Percentiles rank a stretch among this genome's conserved stretches.
Evolutionary conservation across 192 early-diverging fungal genomes (phyloP).

Genomic region (Oehlia diaphana): DNA sequence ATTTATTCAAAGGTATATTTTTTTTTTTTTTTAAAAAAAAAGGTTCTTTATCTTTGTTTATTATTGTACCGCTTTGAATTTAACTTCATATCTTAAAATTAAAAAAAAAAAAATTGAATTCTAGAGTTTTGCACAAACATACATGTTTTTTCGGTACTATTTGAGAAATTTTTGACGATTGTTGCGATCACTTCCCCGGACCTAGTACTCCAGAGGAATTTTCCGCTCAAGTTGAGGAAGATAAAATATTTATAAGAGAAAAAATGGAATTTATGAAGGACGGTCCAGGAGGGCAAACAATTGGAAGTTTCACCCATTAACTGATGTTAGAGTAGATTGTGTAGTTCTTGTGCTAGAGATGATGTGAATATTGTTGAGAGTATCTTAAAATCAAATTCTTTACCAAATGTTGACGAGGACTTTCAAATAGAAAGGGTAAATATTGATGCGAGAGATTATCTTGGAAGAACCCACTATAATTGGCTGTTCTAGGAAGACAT

Average conservation of each 20-base stretch:
- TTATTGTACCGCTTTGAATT: too few relatives aligned
- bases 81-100: too few relatives aligned
- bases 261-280: slow-evolving; percentile 1
- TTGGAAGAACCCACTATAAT: slow-evolving; percentile 25
- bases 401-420: not conserved
- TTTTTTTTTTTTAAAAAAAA: too few relatives aligned
- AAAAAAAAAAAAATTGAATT: too few relatives aligned
- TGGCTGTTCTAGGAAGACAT: slow-evolving; percentile 8
- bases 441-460: slow-evolving; percentile 7
- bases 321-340: not conserved
- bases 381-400: not conserved
- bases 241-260: not conserved
- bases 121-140: not conserved
- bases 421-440: not conserved
- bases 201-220: slow-evolving; percentile 1
- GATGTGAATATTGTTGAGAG: not conserved
- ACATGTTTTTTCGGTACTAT: slow-evolving; percentile 21
- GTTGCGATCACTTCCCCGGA: slow-evolving; percentile 8
- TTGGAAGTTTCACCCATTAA: not conserved
- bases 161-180: slow-evolving; percentile 10
- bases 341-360: not conserved
- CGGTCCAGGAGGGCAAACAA: not conserved
- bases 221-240: not conserved
- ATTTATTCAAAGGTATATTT: slow-evolving; percentile 9
- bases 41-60: not conserved